Conservation (phyloP, 2,329 filamentous ascomycete species). For the Thyridium curvatum region DNA sequence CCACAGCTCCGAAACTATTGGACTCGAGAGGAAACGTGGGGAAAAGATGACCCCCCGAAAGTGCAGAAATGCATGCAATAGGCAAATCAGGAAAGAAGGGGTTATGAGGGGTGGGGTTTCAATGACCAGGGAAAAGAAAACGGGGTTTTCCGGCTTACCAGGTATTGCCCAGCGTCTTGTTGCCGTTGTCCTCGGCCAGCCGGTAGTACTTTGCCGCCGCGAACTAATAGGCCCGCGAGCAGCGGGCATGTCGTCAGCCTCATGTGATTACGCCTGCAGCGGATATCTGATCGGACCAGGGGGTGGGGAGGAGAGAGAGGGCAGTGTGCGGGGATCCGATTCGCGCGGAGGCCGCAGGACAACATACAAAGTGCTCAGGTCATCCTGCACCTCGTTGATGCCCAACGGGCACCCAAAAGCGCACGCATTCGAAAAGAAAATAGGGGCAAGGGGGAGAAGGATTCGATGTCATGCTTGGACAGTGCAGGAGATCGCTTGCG, state of each 20-base stretch:
- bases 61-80: constrained; percentile 2
- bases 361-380: neutral
- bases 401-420: constrained; percentile 3
- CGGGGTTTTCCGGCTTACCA: constrained; percentile 74
- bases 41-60: too few species aligned
- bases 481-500: neutral
- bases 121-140: constrained; percentile 12
- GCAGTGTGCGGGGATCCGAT: too few species aligned
- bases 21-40: neutral
- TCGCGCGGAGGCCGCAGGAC: neutral
- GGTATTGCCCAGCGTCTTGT: constrained; percentile 86
- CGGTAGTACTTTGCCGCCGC: constrained; percentile 85
- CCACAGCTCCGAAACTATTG: neutral
- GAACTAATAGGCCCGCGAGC: constrained; percentile 42
- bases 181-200: constrained; percentile 80
- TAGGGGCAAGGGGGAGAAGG: neutral
- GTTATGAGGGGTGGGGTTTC: constrained; percentile 7
- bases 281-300: constrained; percentile 4
- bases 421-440: neutral
- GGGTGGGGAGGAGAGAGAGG: constrained; percentile 4
- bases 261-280: constrained; percentile 26
- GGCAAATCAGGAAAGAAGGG: constrained; percentile 4
- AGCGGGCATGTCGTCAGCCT: constrained; percentile 38
- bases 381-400: constrained; percentile 1
- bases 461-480: too few species aligned